Conservation (phyloP, 1,284 basidiomycete genomes). For the Ceratobasidium sp. region DNA sequence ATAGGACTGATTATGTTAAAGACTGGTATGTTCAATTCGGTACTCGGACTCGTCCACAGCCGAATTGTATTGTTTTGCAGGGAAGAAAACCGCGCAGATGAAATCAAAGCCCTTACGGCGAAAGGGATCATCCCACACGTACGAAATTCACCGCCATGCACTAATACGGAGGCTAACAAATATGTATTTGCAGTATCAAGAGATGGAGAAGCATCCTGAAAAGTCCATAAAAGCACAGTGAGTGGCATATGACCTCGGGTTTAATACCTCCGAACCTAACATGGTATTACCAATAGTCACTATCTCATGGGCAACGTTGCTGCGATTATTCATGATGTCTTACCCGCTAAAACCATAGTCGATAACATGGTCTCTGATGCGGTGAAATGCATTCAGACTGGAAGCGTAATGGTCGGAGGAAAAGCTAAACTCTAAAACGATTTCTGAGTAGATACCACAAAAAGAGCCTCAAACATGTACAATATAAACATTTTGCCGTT, state of each 20-base stretch:
- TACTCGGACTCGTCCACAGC: neutral
- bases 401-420: conserved; percentile 35
- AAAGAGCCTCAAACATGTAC: too few species aligned
- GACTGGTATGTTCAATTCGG: conserved; percentile 68
- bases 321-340: conserved; percentile 56
- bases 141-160: neutral
- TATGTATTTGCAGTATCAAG: conserved; percentile 4
- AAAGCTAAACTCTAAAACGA: conserved; percentile 46
- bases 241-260: neutral
- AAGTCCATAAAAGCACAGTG: conserved; percentile 44
- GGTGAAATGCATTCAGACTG: conserved; percentile 47
- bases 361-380: conserved; percentile 51
- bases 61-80: conserved; percentile 27
- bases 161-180: neutral
- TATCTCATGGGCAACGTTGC: conserved; percentile 50
- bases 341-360: conserved; percentile 57
- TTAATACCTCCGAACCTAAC: neutral
- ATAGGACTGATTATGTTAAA: conserved; percentile 83
- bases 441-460: too few species aligned
- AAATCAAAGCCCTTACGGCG: conserved; percentile 47
- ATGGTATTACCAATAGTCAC: conserved; percentile 4
- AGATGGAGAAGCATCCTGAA: conserved; percentile 48
- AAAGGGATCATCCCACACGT: conserved; percentile 48
- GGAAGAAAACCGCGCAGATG: conserved; percentile 49
- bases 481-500: too few species aligned